These are phyloP conservation scores for Casuarina cunninghamiana DNA, from an alignment of 306 rosid genomes.

Conservation along the genomic window DNA sequence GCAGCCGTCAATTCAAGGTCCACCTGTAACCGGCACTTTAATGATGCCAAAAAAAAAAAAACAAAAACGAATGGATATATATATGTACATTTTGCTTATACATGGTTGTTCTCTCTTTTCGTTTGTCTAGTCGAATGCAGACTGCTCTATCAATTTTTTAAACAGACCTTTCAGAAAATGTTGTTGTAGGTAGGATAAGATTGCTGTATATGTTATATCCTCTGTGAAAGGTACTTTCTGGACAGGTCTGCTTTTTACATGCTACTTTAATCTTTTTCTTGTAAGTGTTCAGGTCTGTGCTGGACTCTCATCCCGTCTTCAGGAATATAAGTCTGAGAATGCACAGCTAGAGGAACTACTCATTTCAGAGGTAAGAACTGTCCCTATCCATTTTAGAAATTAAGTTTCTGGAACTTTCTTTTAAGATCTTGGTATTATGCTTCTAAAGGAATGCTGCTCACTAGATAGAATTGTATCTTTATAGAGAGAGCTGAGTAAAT, in stretches of 20 bases:
- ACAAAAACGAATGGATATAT: neutral
- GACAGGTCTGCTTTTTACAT: conserved; percentile 20
- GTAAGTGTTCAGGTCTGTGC: conserved; percentile 80
- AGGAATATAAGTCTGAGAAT: conserved; percentile 93
- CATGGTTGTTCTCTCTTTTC: neutral
- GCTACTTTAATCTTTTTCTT: conserved; percentile 32
- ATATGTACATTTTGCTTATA: neutral
- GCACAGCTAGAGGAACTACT: conserved; percentile 99
- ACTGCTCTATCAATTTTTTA: neutral
- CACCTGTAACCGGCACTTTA: neutral
- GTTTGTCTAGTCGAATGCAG: neutral
- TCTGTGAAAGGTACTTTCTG: conserved; percentile 20
- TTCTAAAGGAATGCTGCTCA: neutral
- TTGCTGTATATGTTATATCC: conserved; percentile 13
- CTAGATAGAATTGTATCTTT: conserved; percentile 26
- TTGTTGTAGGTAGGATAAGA: conserved; percentile 17
- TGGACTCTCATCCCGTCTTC: conserved; percentile 94
- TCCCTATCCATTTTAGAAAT: conserved; percentile 27
- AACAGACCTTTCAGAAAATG: conserved; percentile 15
- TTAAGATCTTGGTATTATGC: neutral
- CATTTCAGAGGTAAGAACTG: conserved; percentile 68
- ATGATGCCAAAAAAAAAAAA: neutral
- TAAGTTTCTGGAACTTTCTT: neutral
- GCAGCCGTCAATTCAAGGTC: neutral
- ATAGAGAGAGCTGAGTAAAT: conserved; percentile 94